Percentiles rank a stretch among this genome's conserved stretches.
phyloP scores from a whole-genome alignment of 805 yeast genomes.

The Zygosaccharomyces lentus region DNA sequence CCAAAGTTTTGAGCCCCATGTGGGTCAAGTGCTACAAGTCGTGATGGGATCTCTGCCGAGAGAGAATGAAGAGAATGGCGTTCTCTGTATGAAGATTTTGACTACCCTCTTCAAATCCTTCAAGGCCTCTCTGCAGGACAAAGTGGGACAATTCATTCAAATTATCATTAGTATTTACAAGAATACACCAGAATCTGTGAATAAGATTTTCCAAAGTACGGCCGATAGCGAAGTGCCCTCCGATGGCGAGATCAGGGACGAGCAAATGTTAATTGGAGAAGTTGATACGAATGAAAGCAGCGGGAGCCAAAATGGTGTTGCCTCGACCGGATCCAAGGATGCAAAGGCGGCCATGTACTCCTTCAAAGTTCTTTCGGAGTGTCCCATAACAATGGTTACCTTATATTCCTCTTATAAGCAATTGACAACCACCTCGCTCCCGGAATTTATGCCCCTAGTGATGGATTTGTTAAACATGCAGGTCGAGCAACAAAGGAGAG shows the following conservation, averaged over 20 bases:
- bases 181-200: constrained; percentile 72
- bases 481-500: constrained; percentile 74
- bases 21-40: constrained; percentile 51
- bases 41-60: constrained; percentile 55
- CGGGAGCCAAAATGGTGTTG: constrained; percentile 4
- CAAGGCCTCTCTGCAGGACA: constrained; percentile 59
- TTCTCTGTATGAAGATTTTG: constrained; percentile 79
- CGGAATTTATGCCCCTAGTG: constrained; percentile 75
- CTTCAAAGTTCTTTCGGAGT: constrained; percentile 88
- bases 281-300: constrained; percentile 6
- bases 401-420: constrained; percentile 82
- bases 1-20: constrained; percentile 71
- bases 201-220: constrained; percentile 54
- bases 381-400: constrained; percentile 95
- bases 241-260: constrained; percentile 13
- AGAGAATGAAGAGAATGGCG: constrained; percentile 96
- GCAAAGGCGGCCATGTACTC: constrained; percentile 69
- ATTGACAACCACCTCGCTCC: constrained; percentile 64
- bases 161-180: constrained; percentile 72
- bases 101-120: constrained; percentile 83
- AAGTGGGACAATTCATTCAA: constrained; percentile 74
- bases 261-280: constrained; percentile 11
- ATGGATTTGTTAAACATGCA: constrained; percentile 69
- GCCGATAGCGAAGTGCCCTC: constrained; percentile 12
- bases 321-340: constrained; percentile 37